Evolutionary conservation across 768 basidiomycete genomes (phyloP), one percentile per base, ranked within the genome.

Genomic region (Calocera cornea): DNA sequence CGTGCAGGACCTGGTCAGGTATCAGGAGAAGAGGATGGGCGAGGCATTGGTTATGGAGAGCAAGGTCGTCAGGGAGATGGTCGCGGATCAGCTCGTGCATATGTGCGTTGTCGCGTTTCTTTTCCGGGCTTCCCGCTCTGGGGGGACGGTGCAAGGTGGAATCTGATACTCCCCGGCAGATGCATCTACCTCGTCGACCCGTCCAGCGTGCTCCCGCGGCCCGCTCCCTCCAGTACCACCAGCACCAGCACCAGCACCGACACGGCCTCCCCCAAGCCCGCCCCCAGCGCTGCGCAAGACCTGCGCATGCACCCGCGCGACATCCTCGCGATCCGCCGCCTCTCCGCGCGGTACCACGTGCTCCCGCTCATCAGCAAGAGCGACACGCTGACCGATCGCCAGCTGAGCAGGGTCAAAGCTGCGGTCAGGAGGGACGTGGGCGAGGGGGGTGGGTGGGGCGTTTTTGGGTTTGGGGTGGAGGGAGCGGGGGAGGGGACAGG

Each of bases 101-200:
- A 77, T 92, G 90, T 92, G 75, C 77, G 89, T 77, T 40, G 66
- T 22, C 74, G 49, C 64, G 33, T 22, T 64, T 27, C 33, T 7
- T 27, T 34, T 3, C 24, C 2, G 2, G 24, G 29, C 16, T 8
- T 7, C 54, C 7, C 8, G 24, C 24, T 11, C 54, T 17, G n/a
- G n/a, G n/a, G n/a, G n/a, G n/a, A n/a, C n/a, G n/a, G n/a, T n/a
- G 12, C 10, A 50, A 16, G 14, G 24, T 50, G 49, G 12, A 50
- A 11, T 14, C 49, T 50, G 24, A 50, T 65, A n/a, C n/a, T 34
- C 22, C 40, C 17, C 38, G 60, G 69, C 68, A 91, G 90, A 54
- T 90, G 88, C 74, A 89, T 93, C 68, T 92, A 93, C 76, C 82
- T 92, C 83, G 82, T 92, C 72, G 89, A 92, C 73, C 90, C 91